Evolutionary conservation across 2,329 filamentous ascomycete species (phyloP).

Genomic region (Fusarium sp.): DNA sequence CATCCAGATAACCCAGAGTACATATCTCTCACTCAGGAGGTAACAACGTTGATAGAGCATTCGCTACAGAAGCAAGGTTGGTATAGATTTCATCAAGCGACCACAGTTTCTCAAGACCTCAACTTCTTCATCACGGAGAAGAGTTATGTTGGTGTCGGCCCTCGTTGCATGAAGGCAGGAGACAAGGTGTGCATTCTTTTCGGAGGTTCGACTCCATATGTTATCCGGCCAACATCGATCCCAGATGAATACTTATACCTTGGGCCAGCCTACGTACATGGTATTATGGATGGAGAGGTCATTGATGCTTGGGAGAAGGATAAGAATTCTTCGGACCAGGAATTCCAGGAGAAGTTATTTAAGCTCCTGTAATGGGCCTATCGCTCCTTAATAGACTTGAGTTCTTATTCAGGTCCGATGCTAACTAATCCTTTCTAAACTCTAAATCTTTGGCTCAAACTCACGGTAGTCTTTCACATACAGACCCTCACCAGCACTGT

Average conservation of each 20-base stretch:
- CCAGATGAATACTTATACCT: background rate
- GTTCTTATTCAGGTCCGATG: too few relatives aligned
- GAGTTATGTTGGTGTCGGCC: fast-evolving
- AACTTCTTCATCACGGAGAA: background rate
- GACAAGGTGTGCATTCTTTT: background rate
- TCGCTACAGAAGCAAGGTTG: too few relatives aligned
- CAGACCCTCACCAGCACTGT: background rate
- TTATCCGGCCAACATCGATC: fast-evolving
- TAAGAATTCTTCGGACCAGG: fast-evolving
- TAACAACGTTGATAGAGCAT: too few relatives aligned
- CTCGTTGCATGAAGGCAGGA: background rate
- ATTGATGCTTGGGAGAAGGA: background rate
- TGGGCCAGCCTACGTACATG: background rate
- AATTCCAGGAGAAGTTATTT: fast-evolving
- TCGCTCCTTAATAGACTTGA: too few relatives aligned
- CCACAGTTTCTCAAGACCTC: too few relatives aligned
- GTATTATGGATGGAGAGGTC: background rate
- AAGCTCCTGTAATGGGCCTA: background rate
- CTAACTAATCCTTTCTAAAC: fast-evolving
- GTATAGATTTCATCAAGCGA: too few relatives aligned
- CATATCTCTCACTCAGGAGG: too few relatives aligned
- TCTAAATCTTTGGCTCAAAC: background rate
- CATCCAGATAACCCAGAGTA: too few relatives aligned
- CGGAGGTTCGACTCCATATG: background rate
- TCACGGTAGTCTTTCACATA: background rate